Percentiles rank a stretch among this genome's conserved stretches.
phyloP scores from a whole-genome alignment of 2,329 filamentous ascomycete genomes.

The Colletotrichum sp. region DNA sequence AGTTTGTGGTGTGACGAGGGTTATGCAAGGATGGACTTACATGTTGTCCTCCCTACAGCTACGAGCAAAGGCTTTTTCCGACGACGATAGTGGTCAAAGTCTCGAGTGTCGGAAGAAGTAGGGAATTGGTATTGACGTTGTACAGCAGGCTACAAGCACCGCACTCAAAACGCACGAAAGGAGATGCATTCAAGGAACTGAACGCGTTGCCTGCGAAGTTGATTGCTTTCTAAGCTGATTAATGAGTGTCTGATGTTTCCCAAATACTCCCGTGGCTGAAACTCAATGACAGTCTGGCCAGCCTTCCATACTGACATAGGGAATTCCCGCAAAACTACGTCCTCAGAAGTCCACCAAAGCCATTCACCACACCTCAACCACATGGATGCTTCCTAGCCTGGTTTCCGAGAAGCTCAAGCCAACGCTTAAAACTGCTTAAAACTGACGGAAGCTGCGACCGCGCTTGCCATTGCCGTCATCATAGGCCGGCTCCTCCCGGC shows the following conservation, averaged over 20 bases:
- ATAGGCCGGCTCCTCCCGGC: rapidly evolving
- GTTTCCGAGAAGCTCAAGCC: not conserved
- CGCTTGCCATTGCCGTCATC: not conserved
- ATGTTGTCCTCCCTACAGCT: not conserved
- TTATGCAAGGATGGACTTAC: not conserved
- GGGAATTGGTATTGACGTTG: rapidly evolving
- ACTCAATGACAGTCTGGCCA: not conserved
- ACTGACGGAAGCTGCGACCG: not conserved
- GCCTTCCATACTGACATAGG: not conserved
- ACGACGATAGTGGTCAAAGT: not conserved
- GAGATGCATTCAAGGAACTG: not conserved
- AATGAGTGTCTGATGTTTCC: not conserved
- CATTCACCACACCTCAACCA: not conserved
- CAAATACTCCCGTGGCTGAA: not conserved
- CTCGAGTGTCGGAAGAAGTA: rapidly evolving
- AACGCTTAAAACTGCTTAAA: not conserved
- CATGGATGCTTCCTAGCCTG: rapidly evolving
- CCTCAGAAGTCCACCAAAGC: not conserved
- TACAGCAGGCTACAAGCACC: rapidly evolving
- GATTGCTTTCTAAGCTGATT: rapidly evolving
- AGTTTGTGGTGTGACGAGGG: conserved; percentile 40
- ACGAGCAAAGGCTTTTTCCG: not conserved
- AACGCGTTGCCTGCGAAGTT: rapidly evolving
- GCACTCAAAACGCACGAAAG: rapidly evolving
- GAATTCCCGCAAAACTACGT: not conserved